Conservation (phyloP, 1,284 basidiomycete species). For the Trametes polyzona region DNA sequence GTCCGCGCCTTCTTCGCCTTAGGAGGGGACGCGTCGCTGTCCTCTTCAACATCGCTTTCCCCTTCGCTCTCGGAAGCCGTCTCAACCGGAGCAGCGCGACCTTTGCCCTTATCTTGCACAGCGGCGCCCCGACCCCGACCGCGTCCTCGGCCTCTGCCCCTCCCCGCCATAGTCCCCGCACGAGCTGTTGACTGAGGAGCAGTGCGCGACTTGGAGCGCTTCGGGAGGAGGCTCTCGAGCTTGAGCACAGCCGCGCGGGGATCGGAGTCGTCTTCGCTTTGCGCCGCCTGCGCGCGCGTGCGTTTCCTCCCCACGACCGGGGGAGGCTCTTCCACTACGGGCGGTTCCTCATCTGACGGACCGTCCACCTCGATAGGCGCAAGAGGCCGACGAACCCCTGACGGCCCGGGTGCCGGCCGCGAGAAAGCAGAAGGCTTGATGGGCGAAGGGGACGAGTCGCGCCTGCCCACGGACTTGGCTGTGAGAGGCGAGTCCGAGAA, state of each 20-base stretch:
- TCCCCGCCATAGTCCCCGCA: constrained; percentile 8
- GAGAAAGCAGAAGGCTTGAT: constrained; percentile 13
- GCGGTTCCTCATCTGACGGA: not conserved
- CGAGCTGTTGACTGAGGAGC: too few species aligned
- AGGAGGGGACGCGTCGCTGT: constrained; percentile 14
- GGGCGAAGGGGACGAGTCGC: constrained; percentile 18
- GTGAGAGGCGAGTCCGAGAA: constrained; percentile 16
- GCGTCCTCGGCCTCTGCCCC: constrained; percentile 2
- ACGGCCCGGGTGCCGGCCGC: constrained; percentile 3
- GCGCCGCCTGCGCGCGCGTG: constrained; percentile 20
- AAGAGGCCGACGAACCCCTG: constrained; percentile 9
- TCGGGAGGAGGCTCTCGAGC: constrained; percentile 34
- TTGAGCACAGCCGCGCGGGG: constrained; percentile 27
- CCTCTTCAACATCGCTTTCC: constrained; percentile 5
- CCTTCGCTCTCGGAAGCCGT: constrained; percentile 1
- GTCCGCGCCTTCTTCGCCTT: constrained; percentile 17
- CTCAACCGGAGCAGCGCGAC: constrained; percentile 9
- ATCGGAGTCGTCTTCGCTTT: constrained; percentile 24
- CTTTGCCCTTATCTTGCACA: constrained; percentile 10
- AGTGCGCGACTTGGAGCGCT: constrained; percentile 25
- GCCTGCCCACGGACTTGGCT: constrained; percentile 3
- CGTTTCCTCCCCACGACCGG: constrained; percentile 21
- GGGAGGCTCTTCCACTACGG: not conserved
- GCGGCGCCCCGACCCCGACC: constrained; percentile 7
- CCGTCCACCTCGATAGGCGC: constrained; percentile 21